Percentiles rank a stretch among this genome's conserved stretches.
Evolutionary conservation across 208 protist genomes (phyloP).

Genomic region (Wallacemonas sp.): DNA sequence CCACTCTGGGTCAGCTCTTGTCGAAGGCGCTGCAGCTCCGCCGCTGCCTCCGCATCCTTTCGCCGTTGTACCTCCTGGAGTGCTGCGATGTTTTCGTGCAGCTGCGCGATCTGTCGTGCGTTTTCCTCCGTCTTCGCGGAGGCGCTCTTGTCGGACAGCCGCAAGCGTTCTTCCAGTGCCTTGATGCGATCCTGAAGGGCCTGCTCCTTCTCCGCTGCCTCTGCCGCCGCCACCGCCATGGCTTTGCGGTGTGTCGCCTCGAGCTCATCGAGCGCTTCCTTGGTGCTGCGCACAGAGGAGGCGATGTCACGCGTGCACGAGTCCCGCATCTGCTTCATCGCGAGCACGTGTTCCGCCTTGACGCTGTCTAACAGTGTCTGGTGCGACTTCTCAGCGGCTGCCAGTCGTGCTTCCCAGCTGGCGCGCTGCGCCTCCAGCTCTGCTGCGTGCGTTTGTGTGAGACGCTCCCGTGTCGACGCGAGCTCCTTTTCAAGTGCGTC

Average conservation of each 20-base stretch:
- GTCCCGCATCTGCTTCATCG: constrained; percentile 22
- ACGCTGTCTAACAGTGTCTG: constrained; percentile 25
- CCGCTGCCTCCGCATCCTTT: constrained; percentile 10
- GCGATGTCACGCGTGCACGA: constrained; percentile 12
- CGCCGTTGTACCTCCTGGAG: background rate
- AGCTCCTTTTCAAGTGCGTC: constrained; percentile 7
- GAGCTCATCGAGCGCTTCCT: constrained; percentile 20
- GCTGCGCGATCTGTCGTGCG: constrained; percentile 11
- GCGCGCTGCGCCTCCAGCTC: constrained; percentile 24
- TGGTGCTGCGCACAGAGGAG: constrained; percentile 9
- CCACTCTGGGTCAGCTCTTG: constrained; percentile 19
- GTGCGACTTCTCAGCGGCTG: constrained; percentile 11
- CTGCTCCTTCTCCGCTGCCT: constrained; percentile 15
- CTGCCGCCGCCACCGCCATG: background rate
- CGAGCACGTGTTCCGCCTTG: constrained; percentile 11
- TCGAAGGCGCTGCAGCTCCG: constrained; percentile 13
- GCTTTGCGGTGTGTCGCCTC: constrained; percentile 18
- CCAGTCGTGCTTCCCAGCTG: constrained; percentile 17
- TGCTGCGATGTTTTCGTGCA: constrained; percentile 1
- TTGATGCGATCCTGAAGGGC: constrained; percentile 11
- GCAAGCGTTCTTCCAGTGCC: constrained; percentile 13
- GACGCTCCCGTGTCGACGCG: background rate
- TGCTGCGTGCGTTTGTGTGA: constrained; percentile 11
- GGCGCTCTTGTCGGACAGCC: constrained; percentile 13
- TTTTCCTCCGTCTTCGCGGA: constrained; percentile 6